Base-by-base conservation (phyloP, 179 eudicot species). In the Camellia oleifera region DNA sequence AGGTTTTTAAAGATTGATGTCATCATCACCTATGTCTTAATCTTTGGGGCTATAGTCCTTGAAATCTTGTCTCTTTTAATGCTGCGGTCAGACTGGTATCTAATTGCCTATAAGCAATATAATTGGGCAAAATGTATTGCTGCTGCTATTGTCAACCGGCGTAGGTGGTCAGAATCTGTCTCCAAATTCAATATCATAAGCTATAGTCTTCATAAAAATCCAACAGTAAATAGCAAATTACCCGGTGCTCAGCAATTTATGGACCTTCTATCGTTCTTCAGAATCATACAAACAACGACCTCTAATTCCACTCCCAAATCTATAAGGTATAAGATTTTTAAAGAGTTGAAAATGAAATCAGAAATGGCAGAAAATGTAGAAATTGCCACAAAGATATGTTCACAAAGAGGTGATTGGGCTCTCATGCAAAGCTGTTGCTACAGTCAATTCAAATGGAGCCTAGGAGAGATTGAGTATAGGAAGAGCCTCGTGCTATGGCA, bases 351-450 rank as follows among this genome's bases (percentile, higher is more conserved):
- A 13, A 13, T 0, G 52, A 68, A 46, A 68, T 40, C 72, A 4
- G 4, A 13, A 4, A 45, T 68, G 0, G 72, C 20, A 3, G 1
- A 42, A 7, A 68, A 14, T 20, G 0, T 68, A 14, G 72, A 68
- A 68, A 42, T 7, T 68, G 52, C 8, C 0, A 11, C 23, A 13
- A 68, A 13, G 72, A 42, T 68, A 68, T 42, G 72, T 68, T 68
- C 72, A 42, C 72, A 68, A 68, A 68, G 72, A 11, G 72, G 72
- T 13, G 72, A 68, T 42, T 68, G 72, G 72, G 7, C 5, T 68
- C 72, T 42, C 72, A 6, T 68, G 50, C 72, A 42, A 68, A 42
- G 4, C 2, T 68, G 50, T 68, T 68, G 52, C 17, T 68, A 42
- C 14, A 14, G 20, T 14, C 7, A 40, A 15, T 50, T 68, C 72